Evolutionary conservation across 2,329 filamentous ascomycete genomes (phyloP).

Genomic region (Cordyceps javanica): DNA sequence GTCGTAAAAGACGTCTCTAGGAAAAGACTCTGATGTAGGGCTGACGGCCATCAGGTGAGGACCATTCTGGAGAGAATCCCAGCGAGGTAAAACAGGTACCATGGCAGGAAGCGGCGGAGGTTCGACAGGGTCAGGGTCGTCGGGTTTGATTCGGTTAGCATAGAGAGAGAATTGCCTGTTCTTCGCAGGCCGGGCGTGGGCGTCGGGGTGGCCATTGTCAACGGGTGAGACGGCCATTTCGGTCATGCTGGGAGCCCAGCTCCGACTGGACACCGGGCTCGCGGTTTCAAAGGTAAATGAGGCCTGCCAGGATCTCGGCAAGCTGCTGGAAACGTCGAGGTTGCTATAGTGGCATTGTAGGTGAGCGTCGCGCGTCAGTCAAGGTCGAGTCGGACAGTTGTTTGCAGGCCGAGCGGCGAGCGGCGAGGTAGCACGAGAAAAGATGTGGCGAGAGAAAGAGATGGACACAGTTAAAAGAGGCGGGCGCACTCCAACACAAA

Average conservation of each 20-base stretch:
- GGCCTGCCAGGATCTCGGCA: neutral
- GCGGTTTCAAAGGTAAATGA: neutral
- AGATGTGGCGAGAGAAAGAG: neutral
- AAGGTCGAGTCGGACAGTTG: neutral
- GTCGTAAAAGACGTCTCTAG: slow-evolving; percentile 6
- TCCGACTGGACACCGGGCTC: slow-evolving; percentile 11
- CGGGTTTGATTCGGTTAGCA: slow-evolving; percentile 11
- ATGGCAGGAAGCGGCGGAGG: slow-evolving; percentile 15
- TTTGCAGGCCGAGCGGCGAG: neutral
- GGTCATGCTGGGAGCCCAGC: slow-evolving; percentile 13
- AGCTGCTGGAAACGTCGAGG: neutral
- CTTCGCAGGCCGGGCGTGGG: slow-evolving; percentile 1
- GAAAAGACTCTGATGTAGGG: slow-evolving; percentile 5
- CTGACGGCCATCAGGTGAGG: slow-evolving; percentile 8
- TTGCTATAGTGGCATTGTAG: slow-evolving; percentile 9
- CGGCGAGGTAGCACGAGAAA: neutral
- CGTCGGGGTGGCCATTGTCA: neutral
- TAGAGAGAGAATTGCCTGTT: slow-evolving; percentile 12
- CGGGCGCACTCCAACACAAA: no score
- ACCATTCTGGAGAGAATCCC: slow-evolving; percentile 34
- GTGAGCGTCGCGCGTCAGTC: neutral
- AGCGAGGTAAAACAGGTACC: slow-evolving; percentile 35
- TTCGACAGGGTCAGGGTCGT: neutral
- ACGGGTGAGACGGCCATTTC: slow-evolving; percentile 9
- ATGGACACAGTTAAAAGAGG: neutral